phyloP scores from a whole-genome alignment of 768 basidiomycete genomes.

The Lactifluus volemus region DNA sequence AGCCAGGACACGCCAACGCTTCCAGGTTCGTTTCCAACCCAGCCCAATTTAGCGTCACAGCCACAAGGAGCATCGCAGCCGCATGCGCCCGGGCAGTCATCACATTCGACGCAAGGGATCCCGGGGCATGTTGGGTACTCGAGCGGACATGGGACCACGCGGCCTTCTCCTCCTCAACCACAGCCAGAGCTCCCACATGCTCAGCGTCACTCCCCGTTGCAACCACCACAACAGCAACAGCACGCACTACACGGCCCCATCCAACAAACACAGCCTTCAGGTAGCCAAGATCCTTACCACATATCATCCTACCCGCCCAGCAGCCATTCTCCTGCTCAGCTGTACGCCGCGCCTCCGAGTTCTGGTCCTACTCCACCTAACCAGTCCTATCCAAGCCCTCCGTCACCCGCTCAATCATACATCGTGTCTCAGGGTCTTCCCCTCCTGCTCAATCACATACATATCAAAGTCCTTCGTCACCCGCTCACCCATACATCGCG shows the following conservation, averaged over 20 bases:
- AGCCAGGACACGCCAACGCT: neutral
- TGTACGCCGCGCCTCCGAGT: neutral
- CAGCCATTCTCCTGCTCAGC: neutral
- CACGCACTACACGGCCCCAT: neutral
- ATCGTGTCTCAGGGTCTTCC: neutral
- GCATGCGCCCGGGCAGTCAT: neutral
- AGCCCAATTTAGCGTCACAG: neutral
- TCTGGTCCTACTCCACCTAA: neutral
- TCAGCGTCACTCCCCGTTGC: neutral
- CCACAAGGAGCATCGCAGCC: neutral
- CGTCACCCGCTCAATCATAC: neutral
- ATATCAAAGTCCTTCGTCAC: neutral
- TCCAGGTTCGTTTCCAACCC: neutral
- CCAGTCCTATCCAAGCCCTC: neutral
- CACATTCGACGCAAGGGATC: neutral
- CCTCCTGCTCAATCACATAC: neutral
- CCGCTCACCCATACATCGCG: neutral
- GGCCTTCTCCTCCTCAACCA: conserved; percentile 5
- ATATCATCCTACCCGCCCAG: neutral
- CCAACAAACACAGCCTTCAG: neutral
- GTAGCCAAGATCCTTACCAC: neutral
- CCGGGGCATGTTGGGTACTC: neutral
- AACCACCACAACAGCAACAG: neutral
- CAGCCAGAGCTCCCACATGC: neutral
- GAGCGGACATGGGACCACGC: neutral